Percentiles rank a stretch among this genome's conserved stretches.
Evolutionary conservation across 1,284 basidiomycete species (phyloP).

Genomic region (Inonotus obliquus): DNA sequence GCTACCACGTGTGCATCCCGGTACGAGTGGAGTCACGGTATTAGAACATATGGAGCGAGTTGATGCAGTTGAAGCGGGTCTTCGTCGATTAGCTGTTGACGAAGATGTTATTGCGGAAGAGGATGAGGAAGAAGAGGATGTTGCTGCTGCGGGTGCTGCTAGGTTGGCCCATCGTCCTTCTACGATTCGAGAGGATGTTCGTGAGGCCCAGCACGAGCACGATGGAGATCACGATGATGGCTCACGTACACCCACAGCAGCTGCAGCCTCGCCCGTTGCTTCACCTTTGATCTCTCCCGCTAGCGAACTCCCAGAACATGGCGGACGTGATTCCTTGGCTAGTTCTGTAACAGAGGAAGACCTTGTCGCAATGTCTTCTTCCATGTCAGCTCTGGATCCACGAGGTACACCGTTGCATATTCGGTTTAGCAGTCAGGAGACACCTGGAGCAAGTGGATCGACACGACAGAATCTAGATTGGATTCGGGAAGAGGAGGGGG

Average conservation of each 20-base stretch:
- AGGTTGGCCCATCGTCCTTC: neutral
- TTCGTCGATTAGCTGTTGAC: constrained; percentile 63
- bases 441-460: constrained; percentile 29
- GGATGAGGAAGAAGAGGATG: constrained; percentile 44
- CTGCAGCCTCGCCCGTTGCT: constrained; percentile 9
- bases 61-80: constrained; percentile 73
- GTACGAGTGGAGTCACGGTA: constrained; percentile 76
- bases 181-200: constrained; percentile 14
- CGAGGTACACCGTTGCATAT: constrained; percentile 34
- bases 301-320: constrained; percentile 43
- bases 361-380: constrained; percentile 67
- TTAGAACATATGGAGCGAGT: constrained; percentile 77
- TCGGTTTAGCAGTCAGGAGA: constrained; percentile 41
- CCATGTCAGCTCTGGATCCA: constrained; percentile 61
- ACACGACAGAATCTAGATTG: constrained; percentile 51
- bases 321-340: constrained; percentile 43
- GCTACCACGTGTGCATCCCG: constrained; percentile 73
- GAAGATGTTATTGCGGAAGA: constrained; percentile 45
- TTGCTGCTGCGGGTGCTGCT: constrained; percentile 30
- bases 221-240: constrained; percentile 34
- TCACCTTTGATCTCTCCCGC: constrained; percentile 23
- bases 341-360: constrained; percentile 66
- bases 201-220: constrained; percentile 17
- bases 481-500: constrained; percentile 49
- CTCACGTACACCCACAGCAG: constrained; percentile 33